phyloP scores from a whole-genome alignment of 2,329 filamentous ascomycete species.

The Chaetomium strumarium region DNA sequence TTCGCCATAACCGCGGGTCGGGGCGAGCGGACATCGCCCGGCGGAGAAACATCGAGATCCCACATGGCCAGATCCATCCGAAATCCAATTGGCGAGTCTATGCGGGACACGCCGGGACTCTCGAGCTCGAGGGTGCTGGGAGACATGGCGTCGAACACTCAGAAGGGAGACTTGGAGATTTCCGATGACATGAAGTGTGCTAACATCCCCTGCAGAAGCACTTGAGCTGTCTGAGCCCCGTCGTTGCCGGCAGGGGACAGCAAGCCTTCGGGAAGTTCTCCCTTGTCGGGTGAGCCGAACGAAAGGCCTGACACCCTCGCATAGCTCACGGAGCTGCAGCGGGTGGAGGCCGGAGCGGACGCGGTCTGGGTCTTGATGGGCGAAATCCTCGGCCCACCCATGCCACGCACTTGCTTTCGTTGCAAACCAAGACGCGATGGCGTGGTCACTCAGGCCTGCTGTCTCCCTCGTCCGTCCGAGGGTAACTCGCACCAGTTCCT shows the following conservation, averaged over 20 bases:
- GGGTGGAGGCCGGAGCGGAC: slow-evolving; percentile 15
- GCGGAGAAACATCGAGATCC: slow-evolving; percentile 3
- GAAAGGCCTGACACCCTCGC: slow-evolving; percentile 12
- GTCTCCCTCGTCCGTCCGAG: neutral
- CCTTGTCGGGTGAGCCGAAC: slow-evolving; percentile 14
- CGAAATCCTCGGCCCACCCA: slow-evolving; percentile 11
- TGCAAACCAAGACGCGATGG: slow-evolving; percentile 4
- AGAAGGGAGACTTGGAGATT: slow-evolving; percentile 13
- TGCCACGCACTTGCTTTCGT: slow-evolving; percentile 8
- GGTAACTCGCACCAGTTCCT: neutral
- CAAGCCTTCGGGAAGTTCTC: slow-evolving; percentile 7
- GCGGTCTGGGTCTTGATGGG: slow-evolving; percentile 8
- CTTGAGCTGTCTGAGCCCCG: neutral
- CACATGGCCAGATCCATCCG: slow-evolving; percentile 14
- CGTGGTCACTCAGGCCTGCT: neutral
- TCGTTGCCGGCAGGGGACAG: neutral
- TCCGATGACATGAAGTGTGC: slow-evolving; percentile 14
- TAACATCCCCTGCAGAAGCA: slow-evolving; percentile 17
- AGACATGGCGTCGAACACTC: slow-evolving; percentile 17
- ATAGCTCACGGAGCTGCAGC: slow-evolving; percentile 15
- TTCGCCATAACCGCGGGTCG: neutral
- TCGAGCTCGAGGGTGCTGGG: slow-evolving; percentile 4
- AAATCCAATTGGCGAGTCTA: slow-evolving; percentile 11
- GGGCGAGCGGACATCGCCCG: neutral
- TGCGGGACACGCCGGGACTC: slow-evolving; percentile 8